These are phyloP conservation scores for Globisporangium okanoganense DNA, from an alignment of 352 stramenopile genomes.

Conservation along the genomic window DNA sequence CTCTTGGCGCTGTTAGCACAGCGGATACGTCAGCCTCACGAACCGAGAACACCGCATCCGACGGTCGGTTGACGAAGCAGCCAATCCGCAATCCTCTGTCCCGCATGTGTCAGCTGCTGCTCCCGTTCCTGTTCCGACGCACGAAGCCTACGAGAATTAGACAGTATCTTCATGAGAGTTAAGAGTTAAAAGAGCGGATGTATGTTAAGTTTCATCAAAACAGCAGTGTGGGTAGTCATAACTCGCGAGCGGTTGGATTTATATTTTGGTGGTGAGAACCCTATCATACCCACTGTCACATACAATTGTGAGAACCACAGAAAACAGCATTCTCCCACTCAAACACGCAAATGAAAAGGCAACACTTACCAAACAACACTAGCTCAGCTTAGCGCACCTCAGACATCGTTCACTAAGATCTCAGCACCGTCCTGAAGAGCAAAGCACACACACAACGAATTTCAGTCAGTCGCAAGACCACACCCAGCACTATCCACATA, in stretches of 20 bases:
- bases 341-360: background rate
- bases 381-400: background rate
- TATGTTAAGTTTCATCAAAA: background rate
- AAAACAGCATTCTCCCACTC: background rate
- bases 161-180: background rate
- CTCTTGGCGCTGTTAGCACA: background rate
- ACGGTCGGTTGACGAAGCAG: background rate
- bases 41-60: background rate
- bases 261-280: background rate
- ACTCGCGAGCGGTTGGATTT: background rate
- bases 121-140: background rate
- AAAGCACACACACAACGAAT: background rate
- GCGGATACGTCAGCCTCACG: background rate
- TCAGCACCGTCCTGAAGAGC: constrained; percentile 51
- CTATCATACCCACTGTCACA: background rate
- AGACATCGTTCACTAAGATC: constrained; percentile 56
- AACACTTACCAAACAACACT: background rate
- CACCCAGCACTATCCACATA: background rate
- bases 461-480: background rate
- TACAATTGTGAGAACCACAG: background rate
- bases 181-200: background rate
- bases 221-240: background rate
- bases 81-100: background rate
- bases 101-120: background rate
- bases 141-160: background rate